A percentile compares a stretch with the other conserved stretches of the same genome.
Conservation (phyloP, 306 rosid species). For the Malus sieversii region DNA sequence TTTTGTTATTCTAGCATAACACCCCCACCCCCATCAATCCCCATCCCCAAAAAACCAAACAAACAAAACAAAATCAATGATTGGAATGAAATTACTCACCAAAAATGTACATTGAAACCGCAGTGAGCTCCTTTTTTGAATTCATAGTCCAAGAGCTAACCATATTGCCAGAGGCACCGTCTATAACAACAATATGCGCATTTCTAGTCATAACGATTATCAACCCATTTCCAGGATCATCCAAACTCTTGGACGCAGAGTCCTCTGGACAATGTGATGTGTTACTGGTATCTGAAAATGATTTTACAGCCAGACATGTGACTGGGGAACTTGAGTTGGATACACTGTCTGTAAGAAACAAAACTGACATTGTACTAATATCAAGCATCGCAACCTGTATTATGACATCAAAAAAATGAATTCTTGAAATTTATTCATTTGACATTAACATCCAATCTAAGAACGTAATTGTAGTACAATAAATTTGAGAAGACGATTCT, state of each 20-base stretch:
- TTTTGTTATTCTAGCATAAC: background rate
- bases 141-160: slow-evolving; percentile 37
- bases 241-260: slow-evolving; percentile 33
- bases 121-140: slow-evolving; percentile 37
- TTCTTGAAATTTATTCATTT: slow-evolving; percentile 3
- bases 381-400: slow-evolving; percentile 83
- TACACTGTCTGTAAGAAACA: slow-evolving; percentile 48
- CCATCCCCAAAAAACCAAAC: background rate
- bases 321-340: slow-evolving; percentile 48
- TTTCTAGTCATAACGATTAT: slow-evolving; percentile 44
- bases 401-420: slow-evolving; percentile 23
- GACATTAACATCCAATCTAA: background rate
- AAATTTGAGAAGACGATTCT: slow-evolving; percentile 9
- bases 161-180: slow-evolving; percentile 43
- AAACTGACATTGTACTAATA: slow-evolving; percentile 44
- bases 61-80: background rate
- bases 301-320: slow-evolving; percentile 45
- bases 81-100: slow-evolving; percentile 40
- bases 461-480: background rate
- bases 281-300: slow-evolving; percentile 34
- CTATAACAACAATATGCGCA: slow-evolving; percentile 44
- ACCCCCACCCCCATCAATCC: background rate
- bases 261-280: slow-evolving; percentile 26
- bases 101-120: slow-evolving; percentile 56
- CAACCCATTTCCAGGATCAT: slow-evolving; percentile 35